These are phyloP conservation scores for Apophysomyces trapeziformis DNA, from an alignment of 371 early-diverging fungal genomes.

Conservation along the genomic window DNA sequence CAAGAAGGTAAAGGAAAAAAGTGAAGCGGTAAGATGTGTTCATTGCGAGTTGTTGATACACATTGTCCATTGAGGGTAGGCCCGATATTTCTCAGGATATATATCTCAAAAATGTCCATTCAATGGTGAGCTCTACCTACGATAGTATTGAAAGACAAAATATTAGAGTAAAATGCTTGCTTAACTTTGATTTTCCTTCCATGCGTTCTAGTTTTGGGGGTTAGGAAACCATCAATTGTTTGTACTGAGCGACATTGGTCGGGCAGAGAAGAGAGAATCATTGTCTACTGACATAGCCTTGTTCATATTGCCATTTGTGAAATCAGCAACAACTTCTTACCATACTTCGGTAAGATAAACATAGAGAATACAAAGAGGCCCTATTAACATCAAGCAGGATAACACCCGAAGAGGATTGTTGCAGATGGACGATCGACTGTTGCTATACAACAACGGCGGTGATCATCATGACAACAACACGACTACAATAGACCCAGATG, in stretches of 20 bases:
- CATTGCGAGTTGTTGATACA: not conserved
- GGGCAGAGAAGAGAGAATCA: constrained; percentile 8
- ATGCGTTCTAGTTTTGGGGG: constrained; percentile 73
- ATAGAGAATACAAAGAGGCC: not conserved
- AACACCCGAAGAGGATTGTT: constrained; percentile 69
- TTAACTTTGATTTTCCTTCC: constrained; percentile 3
- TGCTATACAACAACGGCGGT: constrained; percentile 70
- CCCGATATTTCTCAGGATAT: constrained; percentile 47
- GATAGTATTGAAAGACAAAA: not conserved
- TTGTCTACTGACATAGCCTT: constrained; percentile 34
- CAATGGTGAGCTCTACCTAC: constrained; percentile 50
- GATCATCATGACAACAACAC: constrained; percentile 69
- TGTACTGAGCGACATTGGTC: constrained; percentile 34
- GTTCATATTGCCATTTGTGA: constrained; percentile 74
- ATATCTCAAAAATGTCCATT: constrained; percentile 62
- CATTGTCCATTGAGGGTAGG: constrained; percentile 7
- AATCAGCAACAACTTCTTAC: constrained; percentile 61
- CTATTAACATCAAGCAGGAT: constrained; percentile 47
- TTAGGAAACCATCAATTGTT: constrained; percentile 73
- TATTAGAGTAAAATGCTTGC: not conserved
- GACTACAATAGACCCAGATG: constrained; percentile 73
- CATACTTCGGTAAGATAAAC: constrained; percentile 56
- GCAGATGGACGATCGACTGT: constrained; percentile 73
- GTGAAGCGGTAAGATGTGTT: too few relatives aligned
- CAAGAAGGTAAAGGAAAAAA: constrained; percentile 11